A percentile compares a stretch with the other conserved stretches of the same genome.
These are phyloP conservation scores for Favolaschia claudopus DNA, from an alignment of 768 basidiomycete genomes.

Conservation along the genomic window DNA sequence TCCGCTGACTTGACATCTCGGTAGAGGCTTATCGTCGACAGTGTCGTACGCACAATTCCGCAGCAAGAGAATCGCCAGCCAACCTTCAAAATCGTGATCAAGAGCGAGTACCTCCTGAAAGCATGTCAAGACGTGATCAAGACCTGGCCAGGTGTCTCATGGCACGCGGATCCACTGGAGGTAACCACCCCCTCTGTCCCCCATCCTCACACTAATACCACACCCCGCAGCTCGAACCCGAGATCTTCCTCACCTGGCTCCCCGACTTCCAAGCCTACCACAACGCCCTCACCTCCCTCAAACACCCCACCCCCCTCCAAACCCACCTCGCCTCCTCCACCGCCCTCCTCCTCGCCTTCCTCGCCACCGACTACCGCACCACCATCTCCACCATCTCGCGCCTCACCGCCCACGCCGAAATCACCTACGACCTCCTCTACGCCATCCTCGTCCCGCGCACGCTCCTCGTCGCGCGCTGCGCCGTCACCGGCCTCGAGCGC, in stretches of 20 bases:
- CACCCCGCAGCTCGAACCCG: constrained; percentile 56
- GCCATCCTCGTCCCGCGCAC: constrained; percentile 63
- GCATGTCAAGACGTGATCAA: constrained; percentile 66
- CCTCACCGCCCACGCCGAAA: constrained; percentile 61
- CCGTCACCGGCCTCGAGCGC: constrained; percentile 59
- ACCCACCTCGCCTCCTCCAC: constrained; percentile 52
- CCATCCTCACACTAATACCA: background rate
- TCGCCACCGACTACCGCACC: constrained; percentile 56
- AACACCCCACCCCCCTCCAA: constrained; percentile 49
- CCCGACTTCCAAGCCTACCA: constrained; percentile 54
- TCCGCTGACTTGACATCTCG: background rate
- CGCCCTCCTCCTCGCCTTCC: constrained; percentile 56
- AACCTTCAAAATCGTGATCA: constrained; percentile 61
- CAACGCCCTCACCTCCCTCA: constrained; percentile 45
- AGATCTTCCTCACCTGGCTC: constrained; percentile 63
- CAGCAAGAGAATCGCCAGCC: constrained; percentile 47
- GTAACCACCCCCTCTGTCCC: constrained; percentile 37
- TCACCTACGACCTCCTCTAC: constrained; percentile 63
- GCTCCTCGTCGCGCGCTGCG: constrained; percentile 58
- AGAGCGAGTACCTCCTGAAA: constrained; percentile 64
- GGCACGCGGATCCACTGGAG: constrained; percentile 65
- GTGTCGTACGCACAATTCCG: constrained; percentile 61
- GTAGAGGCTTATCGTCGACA: constrained; percentile 28
- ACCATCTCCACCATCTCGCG: constrained; percentile 56
- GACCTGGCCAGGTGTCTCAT: constrained; percentile 66